Evolutionary conservation across 306 rosid genomes (phyloP).

Genomic region (Casuarina cunninghamiana): DNA sequence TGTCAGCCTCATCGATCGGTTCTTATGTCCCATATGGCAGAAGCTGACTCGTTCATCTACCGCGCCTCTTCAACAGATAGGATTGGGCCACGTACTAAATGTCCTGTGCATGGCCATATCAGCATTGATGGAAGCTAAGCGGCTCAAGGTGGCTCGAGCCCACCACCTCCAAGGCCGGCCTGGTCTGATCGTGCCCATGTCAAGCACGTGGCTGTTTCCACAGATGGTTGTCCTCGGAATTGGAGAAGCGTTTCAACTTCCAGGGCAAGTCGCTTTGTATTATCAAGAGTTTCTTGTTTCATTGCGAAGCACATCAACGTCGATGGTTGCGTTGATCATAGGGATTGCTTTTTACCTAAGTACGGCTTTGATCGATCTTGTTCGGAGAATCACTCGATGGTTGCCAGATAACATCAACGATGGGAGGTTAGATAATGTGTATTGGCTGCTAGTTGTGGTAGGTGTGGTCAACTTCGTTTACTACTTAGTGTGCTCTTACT

Average conservation of each 20-base stretch:
- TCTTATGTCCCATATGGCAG: slow-evolving; percentile 44
- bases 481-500: slow-evolving; percentile 28
- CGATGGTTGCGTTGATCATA: slow-evolving; percentile 28
- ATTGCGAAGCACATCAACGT: slow-evolving; percentile 50
- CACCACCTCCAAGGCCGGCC: not conserved
- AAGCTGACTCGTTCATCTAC: slow-evolving; percentile 34
- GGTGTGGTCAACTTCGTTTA: slow-evolving; percentile 41
- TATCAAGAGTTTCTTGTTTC: slow-evolving; percentile 65
- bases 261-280: slow-evolving; percentile 60
- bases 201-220: slow-evolving; percentile 55
- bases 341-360: slow-evolving; percentile 32
- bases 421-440: slow-evolving; percentile 42
- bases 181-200: slow-evolving; percentile 28
- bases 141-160: slow-evolving; percentile 37
- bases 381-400: slow-evolving; percentile 35
- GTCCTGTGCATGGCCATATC: slow-evolving; percentile 37
- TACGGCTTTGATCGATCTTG: slow-evolving; percentile 28
- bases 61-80: slow-evolving; percentile 49
- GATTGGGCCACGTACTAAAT: slow-evolving; percentile 54
- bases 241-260: slow-evolving; percentile 75
- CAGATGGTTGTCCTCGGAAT: slow-evolving; percentile 53
- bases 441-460: slow-evolving; percentile 31
- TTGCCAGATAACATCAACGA: slow-evolving; percentile 39
- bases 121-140: slow-evolving; percentile 66
- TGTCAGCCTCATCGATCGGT: slow-evolving; percentile 45